A percentile compares a stretch with the other conserved stretches of the same genome.
These are phyloP conservation scores for Xylaria digitata DNA, from an alignment of 2,329 filamentous ascomycete genomes.

Conservation along the genomic window DNA sequence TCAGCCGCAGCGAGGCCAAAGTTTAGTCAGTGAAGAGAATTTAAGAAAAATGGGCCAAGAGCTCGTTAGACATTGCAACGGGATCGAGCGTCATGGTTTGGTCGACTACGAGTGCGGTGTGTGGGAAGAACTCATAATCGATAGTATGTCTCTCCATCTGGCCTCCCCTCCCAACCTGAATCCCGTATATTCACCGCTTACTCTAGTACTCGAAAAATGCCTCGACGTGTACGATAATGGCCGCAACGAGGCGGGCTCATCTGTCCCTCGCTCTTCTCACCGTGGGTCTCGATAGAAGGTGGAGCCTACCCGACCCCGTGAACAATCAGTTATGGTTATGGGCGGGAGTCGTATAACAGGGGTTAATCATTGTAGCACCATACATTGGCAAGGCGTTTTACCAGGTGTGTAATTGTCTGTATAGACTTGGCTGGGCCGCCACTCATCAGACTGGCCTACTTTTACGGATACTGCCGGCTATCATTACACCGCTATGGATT, in stretches of 20 bases:
- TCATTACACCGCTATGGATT: slow-evolving; percentile 35
- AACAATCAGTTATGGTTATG: slow-evolving; percentile 9
- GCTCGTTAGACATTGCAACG: slow-evolving; percentile 84
- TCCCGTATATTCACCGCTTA: slow-evolving; percentile 31
- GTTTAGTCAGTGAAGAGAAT: slow-evolving; percentile 73
- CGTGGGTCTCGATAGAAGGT: slow-evolving; percentile 24
- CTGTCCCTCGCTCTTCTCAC: slow-evolving; percentile 40
- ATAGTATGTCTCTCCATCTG: slow-evolving; percentile 67
- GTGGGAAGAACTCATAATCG: slow-evolving; percentile 91
- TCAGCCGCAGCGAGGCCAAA: slow-evolving; percentile 67
- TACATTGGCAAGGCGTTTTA: slow-evolving; percentile 44
- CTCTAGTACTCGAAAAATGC: slow-evolving; percentile 52
- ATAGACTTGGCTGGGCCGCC: slow-evolving; percentile 43
- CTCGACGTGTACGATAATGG: slow-evolving; percentile 59
- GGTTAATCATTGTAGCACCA: slow-evolving; percentile 42
- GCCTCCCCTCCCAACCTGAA: not conserved
- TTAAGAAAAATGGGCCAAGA: slow-evolving; percentile 85
- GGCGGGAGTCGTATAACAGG: slow-evolving; percentile 24
- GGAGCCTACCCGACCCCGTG: slow-evolving; percentile 33
- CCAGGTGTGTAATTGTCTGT: slow-evolving; percentile 40
- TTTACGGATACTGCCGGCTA: slow-evolving; percentile 34
- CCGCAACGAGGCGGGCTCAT: slow-evolving; percentile 51
- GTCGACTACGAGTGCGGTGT: slow-evolving; percentile 98
- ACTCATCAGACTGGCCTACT: slow-evolving; percentile 32
- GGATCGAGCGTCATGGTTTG: slow-evolving; percentile 88